A percentile compares a stretch with the other conserved stretches of the same genome.
Conservation (phyloP, 1,284 basidiomycete species). For the Grifola frondosa region DNA sequence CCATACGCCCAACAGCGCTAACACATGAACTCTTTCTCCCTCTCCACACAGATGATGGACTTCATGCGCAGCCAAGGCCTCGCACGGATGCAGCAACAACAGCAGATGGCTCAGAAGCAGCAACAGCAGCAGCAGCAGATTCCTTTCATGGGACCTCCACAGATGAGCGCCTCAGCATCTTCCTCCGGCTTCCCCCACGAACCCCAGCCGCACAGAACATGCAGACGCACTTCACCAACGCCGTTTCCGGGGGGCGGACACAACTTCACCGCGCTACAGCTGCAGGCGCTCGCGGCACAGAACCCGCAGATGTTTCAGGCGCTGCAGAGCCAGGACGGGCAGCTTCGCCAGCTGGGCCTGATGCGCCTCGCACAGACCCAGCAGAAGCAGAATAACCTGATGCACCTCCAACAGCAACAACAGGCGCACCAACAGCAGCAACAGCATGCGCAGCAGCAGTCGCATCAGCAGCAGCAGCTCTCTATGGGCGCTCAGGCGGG, state of each 20-base stretch:
- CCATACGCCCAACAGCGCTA: no score
- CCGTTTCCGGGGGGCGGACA: no score
- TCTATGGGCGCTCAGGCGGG: slow-evolving; percentile 6
- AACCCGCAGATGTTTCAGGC: slow-evolving; percentile 27
- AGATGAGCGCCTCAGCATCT: slow-evolving; percentile 1
- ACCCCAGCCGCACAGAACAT: neutral
- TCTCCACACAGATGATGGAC: slow-evolving; percentile 45
- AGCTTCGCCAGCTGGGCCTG: slow-evolving; percentile 48
- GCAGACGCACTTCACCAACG: no score
- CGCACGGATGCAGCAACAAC: no score
- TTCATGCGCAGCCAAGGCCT: slow-evolving; percentile 40
- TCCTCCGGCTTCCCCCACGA: slow-evolving; percentile 39
- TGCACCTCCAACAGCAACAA: slow-evolving; percentile 1
- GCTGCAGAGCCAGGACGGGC: slow-evolving; percentile 30
- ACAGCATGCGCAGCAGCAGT: slow-evolving; percentile 33
- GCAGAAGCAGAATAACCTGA: neutral
- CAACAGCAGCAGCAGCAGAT: slow-evolving; percentile 41
- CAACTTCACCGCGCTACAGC: slow-evolving; percentile 6
- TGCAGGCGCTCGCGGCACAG: slow-evolving; percentile 2
- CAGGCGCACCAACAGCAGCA: slow-evolving; percentile 9
- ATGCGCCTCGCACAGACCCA: slow-evolving; percentile 43
- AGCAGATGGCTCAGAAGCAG: no score
- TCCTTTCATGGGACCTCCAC: slow-evolving; percentile 34
- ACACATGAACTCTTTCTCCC: slow-evolving; percentile 8
- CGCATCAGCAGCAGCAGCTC: slow-evolving; percentile 12